Conservation (phyloP, 23 red algal species). For the Gracilaria caudata region DNA sequence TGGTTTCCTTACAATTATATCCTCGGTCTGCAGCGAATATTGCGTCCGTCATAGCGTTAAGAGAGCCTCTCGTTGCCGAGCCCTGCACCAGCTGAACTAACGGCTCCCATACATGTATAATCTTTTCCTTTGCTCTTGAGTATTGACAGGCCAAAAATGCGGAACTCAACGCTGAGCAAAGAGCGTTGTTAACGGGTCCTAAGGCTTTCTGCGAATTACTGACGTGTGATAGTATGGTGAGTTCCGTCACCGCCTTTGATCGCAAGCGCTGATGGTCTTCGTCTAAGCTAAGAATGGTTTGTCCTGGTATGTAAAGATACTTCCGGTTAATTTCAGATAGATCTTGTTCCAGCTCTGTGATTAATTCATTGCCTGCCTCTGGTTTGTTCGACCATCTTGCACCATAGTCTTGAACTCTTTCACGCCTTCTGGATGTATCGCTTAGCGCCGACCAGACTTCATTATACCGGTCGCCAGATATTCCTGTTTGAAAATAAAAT, state of each 20-base stretch:
- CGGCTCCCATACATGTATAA: no score
- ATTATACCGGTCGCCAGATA: neutral
- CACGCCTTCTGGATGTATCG: neutral
- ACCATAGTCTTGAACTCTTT: neutral
- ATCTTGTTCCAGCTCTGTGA: slow-evolving; percentile 30
- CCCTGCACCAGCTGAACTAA: no score
- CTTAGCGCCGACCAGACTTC: slow-evolving; percentile 24
- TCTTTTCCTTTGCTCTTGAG: no score
- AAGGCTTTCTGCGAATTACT: neutral
- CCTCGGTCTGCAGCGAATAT: no score
- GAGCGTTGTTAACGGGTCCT: neutral
- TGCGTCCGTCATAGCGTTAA: no score
- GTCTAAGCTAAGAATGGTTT: neutral
- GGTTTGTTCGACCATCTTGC: slow-evolving; percentile 7
- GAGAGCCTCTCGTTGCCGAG: no score
- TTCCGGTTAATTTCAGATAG: neutral
- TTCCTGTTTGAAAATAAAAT: slow-evolving; percentile 36
- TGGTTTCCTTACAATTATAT: no score
- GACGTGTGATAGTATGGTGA: slow-evolving; percentile 30
- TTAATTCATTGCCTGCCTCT: slow-evolving; percentile 6
- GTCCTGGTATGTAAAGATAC: neutral
- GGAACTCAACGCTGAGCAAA: neutral
- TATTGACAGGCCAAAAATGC: no score
- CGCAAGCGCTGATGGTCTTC: slow-evolving; percentile 35
- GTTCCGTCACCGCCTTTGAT: slow-evolving; percentile 21